Conservation (phyloP, 768 basidiomycete genomes). For the Russula brevipes region DNA sequence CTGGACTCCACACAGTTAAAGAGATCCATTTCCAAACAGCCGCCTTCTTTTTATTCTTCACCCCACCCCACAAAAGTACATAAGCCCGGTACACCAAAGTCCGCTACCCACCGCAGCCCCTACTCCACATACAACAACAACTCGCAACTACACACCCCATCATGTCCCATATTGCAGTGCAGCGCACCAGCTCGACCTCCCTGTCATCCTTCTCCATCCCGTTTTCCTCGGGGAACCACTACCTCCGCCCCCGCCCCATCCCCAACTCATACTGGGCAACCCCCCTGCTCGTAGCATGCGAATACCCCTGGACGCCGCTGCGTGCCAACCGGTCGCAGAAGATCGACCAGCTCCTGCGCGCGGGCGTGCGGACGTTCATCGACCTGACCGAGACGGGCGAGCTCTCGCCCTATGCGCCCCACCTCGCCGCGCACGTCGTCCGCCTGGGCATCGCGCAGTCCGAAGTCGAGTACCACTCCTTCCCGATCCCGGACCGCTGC, state of each 20-base stretch:
- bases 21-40: background rate
- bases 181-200: background rate
- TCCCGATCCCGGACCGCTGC: constrained; percentile 70
- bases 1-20: background rate
- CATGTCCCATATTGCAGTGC: background rate
- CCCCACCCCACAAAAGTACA: background rate
- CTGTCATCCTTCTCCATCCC: constrained; percentile 3
- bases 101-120: background rate
- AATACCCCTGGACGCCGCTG: constrained; percentile 71
- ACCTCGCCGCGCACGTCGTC: constrained; percentile 49
- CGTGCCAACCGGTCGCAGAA: constrained; percentile 43
- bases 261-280: constrained; percentile 88
- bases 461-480: constrained; percentile 68
- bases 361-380: constrained; percentile 76
- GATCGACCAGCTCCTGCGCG: constrained; percentile 63
- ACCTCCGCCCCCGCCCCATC: constrained; percentile 47
- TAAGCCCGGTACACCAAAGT: background rate
- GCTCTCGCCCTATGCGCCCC: constrained; percentile 57
- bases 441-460: constrained; percentile 50
- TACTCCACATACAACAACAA: background rate
- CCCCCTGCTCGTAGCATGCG: constrained; percentile 65
- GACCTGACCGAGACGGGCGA: constrained; percentile 82
- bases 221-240: constrained; percentile 4
- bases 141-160: background rate
- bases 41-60: background rate